Base-by-base conservation (phyloP, 306 rosid species). In the Oxytropis ochrocephala region DNA sequence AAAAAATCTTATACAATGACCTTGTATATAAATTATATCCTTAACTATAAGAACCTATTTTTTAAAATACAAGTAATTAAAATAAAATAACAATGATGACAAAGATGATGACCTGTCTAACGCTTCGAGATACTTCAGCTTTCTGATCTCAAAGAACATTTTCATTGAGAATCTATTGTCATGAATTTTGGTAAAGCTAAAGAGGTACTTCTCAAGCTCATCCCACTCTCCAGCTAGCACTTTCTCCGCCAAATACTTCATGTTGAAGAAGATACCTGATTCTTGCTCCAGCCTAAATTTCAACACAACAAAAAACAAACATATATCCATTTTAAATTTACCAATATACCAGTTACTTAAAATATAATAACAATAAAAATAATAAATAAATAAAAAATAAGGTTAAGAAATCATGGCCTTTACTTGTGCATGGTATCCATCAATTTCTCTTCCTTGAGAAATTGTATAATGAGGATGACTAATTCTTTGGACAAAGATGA, bases 41-140 rank as follows among this genome's bases (percentile, higher is more conserved):
- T 24, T 24, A 24, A 24, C 29, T 44, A 19, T 44, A 19, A 4
- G 39, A 69, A 35, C 66, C 19, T 51, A 11, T 8, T 4, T 62
- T 53, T 42, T 52, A 70, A 70, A 43, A 65, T 42, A 19, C 38
- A 63, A 42, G 21, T 44, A 66, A 32, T 48, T 18, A 38, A 67
- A 4, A 6, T 7, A 48, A 2, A 13, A 29, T n/a, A 63, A 13
- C 9, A 42, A 60, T 46, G 13, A 18, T 18, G 13, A 18, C 12
- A 7, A n/a, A 11, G 16, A 47, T 7, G 33, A 85, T 1, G 18
- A 59, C 97, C 90, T 81, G 74, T 92, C 96, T 35, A 89, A 83
- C 11, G 92, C 97, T 84, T 92, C 96, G 0, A 87, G 91, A 74
- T 89, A 89, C 46, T 92, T 92, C 67, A 87, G 96, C 86, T 92